phyloP scores from a whole-genome alignment of 176 grass and related monocot species.

The Rhipidocladum racemiflorum region DNA sequence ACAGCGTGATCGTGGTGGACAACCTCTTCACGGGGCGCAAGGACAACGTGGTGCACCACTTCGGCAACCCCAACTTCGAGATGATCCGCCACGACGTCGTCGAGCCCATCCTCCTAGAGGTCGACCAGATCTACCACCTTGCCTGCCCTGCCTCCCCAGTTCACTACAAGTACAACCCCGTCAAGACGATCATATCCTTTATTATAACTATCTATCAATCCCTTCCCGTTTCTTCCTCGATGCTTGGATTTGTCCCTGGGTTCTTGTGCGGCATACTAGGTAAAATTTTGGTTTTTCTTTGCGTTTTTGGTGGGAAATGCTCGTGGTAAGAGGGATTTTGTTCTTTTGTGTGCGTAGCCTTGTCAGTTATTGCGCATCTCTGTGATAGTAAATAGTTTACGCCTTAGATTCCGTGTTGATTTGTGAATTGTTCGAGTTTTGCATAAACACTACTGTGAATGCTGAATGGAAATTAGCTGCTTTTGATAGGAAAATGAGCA shows the following conservation, averaged over 20 bases:
- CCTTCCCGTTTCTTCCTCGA: not conserved
- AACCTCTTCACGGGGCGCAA: constrained; percentile 95
- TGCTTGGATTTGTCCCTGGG: not conserved
- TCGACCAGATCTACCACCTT: constrained; percentile 98
- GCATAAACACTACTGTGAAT: not conserved
- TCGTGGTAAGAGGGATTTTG: not conserved
- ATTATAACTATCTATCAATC: not conserved
- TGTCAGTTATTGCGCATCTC: not conserved
- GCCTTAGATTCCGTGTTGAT: not conserved
- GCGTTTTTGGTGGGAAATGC: not conserved
- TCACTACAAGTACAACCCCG: constrained; percentile 97
- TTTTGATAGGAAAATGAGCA: not conserved
- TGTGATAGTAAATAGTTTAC: not conserved
- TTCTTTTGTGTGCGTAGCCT: not conserved
- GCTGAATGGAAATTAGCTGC: not conserved
- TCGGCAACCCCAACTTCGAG: constrained; percentile 83
- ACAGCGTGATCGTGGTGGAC: constrained; percentile 92
- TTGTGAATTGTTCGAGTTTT: constrained; percentile 4
- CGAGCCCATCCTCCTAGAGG: constrained; percentile 90
- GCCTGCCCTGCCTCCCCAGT: constrained; percentile 90
- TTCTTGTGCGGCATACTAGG: not conserved
- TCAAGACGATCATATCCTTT: constrained; percentile 99
- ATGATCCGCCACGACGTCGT: constrained; percentile 98
- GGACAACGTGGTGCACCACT: constrained; percentile 89
- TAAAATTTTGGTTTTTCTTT: not conserved